Conservation (phyloP, 768 basidiomycete genomes). For the Trametes cinnabarina region DNA sequence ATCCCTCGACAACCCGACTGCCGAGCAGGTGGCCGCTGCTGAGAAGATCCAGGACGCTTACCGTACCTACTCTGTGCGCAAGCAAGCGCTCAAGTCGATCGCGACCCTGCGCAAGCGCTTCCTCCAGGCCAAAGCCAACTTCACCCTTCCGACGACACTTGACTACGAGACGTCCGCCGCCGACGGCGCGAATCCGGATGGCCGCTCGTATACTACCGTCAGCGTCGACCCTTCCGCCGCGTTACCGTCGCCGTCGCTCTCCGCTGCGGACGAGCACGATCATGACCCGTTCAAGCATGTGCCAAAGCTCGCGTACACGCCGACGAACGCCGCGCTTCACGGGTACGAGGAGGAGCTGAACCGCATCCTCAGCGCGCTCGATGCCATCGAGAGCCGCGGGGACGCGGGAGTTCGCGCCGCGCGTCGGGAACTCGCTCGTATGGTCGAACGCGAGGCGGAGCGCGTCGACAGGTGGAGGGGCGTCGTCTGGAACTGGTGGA, state of each 20-base stretch:
- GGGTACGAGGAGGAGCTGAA: constrained; percentile 61
- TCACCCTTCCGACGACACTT: constrained; percentile 44
- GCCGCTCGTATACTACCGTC: constrained; percentile 11
- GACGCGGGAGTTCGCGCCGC: constrained; percentile 48
- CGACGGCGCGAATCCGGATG: neutral
- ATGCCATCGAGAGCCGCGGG: constrained; percentile 66
- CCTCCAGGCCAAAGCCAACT: constrained; percentile 39
- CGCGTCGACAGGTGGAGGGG: constrained; percentile 41
- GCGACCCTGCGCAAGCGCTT: constrained; percentile 43
- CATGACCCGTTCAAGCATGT: constrained; percentile 10
- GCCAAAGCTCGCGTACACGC: constrained; percentile 57
- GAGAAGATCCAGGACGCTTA: constrained; percentile 46
- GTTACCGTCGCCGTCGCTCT: neutral
- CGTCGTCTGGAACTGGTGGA: constrained; percentile 24
- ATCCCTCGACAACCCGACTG: constrained; percentile 7
- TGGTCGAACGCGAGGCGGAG: constrained; percentile 60
- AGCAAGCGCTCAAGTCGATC: constrained; percentile 40
- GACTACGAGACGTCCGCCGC: constrained; percentile 39
- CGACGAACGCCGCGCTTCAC: constrained; percentile 58
- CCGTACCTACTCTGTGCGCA: constrained; percentile 37
- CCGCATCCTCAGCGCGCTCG: constrained; percentile 62
- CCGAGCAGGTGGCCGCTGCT: constrained; percentile 32
- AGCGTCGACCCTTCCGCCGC: constrained; percentile 33
- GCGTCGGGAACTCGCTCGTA: constrained; percentile 51
- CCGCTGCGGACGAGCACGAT: constrained; percentile 8